Percentiles rank a stretch among this genome's conserved stretches.
Conservation (phyloP, 352 stramenopile genomes). For the Phytophthora nicotianae region DNA sequence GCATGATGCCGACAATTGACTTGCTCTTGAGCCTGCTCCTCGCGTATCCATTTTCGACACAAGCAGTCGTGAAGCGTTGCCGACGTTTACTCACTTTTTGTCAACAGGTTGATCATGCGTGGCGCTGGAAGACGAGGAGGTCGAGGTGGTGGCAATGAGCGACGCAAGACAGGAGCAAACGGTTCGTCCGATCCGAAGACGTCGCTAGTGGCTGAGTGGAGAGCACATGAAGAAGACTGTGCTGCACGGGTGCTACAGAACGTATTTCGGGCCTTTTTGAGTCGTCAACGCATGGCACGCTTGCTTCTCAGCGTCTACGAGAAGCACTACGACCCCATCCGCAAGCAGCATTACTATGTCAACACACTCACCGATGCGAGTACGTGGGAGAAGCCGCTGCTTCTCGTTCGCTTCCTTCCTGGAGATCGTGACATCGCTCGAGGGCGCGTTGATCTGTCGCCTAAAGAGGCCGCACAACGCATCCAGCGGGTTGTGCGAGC, state of each 20-base stretch:
- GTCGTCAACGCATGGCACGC: constrained; percentile 38
- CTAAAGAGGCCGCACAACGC: constrained; percentile 42
- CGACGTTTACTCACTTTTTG: background rate
- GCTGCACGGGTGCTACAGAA: constrained; percentile 57
- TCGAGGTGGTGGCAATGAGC: constrained; percentile 25
- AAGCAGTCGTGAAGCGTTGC: constrained; percentile 29
- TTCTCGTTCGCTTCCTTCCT: constrained; percentile 52
- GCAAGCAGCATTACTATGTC: constrained; percentile 67
- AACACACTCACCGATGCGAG: constrained; percentile 71
- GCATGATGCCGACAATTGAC: constrained; percentile 20
- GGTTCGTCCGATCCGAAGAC: constrained; percentile 33
- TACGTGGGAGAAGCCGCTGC: constrained; percentile 57
- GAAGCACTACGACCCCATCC: constrained; percentile 65
- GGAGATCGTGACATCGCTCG: constrained; percentile 24
- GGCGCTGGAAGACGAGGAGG: constrained; percentile 29
- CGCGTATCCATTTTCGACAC: constrained; percentile 15
- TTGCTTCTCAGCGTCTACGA: constrained; percentile 58
- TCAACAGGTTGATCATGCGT: constrained; percentile 23
- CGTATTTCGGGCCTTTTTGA: constrained; percentile 43
- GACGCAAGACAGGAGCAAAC: constrained; percentile 28
- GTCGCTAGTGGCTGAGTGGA: constrained; percentile 60
- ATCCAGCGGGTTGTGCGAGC: constrained; percentile 57
- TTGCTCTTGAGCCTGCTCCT: constrained; percentile 10
- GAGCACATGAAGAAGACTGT: constrained; percentile 58
- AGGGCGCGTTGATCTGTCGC: constrained; percentile 28